Conservation (phyloP, 2,329 filamentous ascomycete species). For the Diaporthe aspalathi region DNA sequence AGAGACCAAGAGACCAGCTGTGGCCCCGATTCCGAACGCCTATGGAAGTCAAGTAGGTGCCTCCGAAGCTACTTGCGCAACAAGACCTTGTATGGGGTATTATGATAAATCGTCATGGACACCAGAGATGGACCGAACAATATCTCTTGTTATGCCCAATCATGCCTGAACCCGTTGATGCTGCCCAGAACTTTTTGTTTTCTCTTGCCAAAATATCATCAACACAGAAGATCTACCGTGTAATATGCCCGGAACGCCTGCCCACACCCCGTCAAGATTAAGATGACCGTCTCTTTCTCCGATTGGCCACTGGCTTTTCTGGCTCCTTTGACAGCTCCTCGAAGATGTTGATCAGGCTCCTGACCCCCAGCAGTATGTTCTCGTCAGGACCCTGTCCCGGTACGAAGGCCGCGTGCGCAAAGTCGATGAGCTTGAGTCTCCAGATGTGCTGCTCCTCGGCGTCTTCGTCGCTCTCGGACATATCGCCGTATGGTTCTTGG, state of each 20-base stretch:
- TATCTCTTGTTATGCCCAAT: conserved; percentile 25
- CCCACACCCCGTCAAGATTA: conserved; percentile 14
- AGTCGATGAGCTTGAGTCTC: conserved; percentile 91
- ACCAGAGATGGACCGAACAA: conserved; percentile 24
- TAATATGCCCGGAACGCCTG: conserved; percentile 33
- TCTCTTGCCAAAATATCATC: conserved; percentile 38
- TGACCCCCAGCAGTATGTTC: conserved; percentile 80
- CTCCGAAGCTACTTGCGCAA: conserved; percentile 25
- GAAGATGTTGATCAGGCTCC: conserved; percentile 78
- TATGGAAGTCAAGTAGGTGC: conserved; percentile 28
- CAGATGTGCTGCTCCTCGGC: conserved; percentile 75
- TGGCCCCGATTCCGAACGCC: conserved; percentile 22
- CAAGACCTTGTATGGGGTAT: conserved; percentile 38
- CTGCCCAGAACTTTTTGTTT: conserved; percentile 38
- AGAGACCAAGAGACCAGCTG: conserved; percentile 28
- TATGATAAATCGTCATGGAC: conserved; percentile 37
- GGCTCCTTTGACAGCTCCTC: conserved; percentile 63
- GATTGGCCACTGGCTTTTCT: conserved; percentile 19
- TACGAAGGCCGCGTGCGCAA: conserved; percentile 90
- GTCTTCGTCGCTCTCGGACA: conserved; percentile 64
- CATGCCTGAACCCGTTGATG: conserved; percentile 39
- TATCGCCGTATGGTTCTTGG: conserved; percentile 48
- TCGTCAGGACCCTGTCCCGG: conserved; percentile 87
- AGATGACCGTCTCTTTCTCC: conserved; percentile 26
- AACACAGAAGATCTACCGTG: conserved; percentile 28